phyloP scores from a whole-genome alignment of 805 yeast genomes.

The Zygosaccharomyces bisporus region DNA sequence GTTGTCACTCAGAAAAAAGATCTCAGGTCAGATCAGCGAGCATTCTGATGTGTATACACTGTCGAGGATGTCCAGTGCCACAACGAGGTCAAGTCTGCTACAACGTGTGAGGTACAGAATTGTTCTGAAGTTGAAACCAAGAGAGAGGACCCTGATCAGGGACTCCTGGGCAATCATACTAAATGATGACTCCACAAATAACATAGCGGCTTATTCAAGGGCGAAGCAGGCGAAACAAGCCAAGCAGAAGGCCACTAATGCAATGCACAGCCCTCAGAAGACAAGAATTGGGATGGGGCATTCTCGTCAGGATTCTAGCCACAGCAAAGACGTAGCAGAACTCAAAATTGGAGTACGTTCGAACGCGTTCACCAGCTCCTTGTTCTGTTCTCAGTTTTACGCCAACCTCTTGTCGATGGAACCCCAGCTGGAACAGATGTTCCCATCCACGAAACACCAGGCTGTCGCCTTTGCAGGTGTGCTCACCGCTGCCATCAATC shows the following conservation, averaged over 20 bases:
- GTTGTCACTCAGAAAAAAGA: background rate
- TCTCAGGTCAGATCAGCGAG: slow-evolving; percentile 1
- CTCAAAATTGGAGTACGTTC: slow-evolving; percentile 9
- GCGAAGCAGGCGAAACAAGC: background rate
- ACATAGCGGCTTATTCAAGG: slow-evolving; percentile 8
- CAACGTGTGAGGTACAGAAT: slow-evolving; percentile 28
- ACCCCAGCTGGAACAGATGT: slow-evolving; percentile 56
- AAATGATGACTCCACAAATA: slow-evolving; percentile 31
- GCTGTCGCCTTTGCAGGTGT: slow-evolving; percentile 80
- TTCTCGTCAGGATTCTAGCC: slow-evolving; percentile 1
- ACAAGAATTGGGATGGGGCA: background rate
- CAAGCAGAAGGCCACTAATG: background rate
- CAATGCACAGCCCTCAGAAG: slow-evolving; percentile 1
- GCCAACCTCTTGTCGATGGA: slow-evolving; percentile 60
- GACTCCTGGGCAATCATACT: slow-evolving; percentile 40
- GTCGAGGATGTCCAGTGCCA: slow-evolving; percentile 19
- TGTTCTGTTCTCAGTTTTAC: slow-evolving; percentile 75
- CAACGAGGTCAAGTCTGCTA: slow-evolving; percentile 20
- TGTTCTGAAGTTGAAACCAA: slow-evolving; percentile 28
- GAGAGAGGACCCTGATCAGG: slow-evolving; percentile 37
- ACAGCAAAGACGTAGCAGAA: slow-evolving; percentile 6
- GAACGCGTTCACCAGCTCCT: slow-evolving; percentile 45
- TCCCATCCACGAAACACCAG: slow-evolving; percentile 75
- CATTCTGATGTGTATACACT: slow-evolving; percentile 14
- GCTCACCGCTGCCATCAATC: slow-evolving; percentile 59